Evolutionary conservation across 2,329 filamentous ascomycete genomes (phyloP), one percentile per base, ranked within the genome.

Genomic region (Endocalyx cinctus): DNA sequence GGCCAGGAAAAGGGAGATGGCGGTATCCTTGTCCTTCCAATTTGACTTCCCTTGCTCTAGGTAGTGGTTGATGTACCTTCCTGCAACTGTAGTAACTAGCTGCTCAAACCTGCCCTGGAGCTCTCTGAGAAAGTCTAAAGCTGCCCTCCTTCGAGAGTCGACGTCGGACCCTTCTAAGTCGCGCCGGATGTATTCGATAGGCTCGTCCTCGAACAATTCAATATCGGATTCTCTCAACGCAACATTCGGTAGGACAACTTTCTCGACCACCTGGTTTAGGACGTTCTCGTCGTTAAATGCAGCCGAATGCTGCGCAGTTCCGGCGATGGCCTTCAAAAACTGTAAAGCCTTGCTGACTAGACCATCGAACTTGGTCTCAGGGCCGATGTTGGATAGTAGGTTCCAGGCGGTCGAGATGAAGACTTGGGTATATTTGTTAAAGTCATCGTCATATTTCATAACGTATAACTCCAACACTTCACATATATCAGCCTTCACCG

Each of bases 1-100:
- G 5, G 92, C 87, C 23, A 92, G 80, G 69, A 94, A 98, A 12
- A 98, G 77, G 54, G 97, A 97, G 37, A 96, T 83, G n/a, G 92
- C 92, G 1, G 90, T 97, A 55, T 98, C 92, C 67, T 98, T 98
- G 30, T 88, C 82, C 62, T 94, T 94, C 92, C 92, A 98, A 58
- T 95, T 88, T 13, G 73, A 70, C 59, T 84, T 84, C 35, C 79
- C 74, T 52, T 88, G 88, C 34, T 84, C 73, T 17, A 98, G 72
- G 57, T 94, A 95, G 59, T 89, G 84, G 41, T 83, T 77, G 51
- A 94, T 86, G 64, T 97, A 96, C 47, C 77, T 81, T 42, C 82
- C 82, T 15, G 94, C 89, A n/a, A 94, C 85, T 33, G 72, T 75
- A 0, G 90, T 97, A 28, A 97, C 90, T 3, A 85, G 70, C 35